phyloP scores from a whole-genome alignment of 352 stramenopile genomes.

The Pythium myriotylum region DNA sequence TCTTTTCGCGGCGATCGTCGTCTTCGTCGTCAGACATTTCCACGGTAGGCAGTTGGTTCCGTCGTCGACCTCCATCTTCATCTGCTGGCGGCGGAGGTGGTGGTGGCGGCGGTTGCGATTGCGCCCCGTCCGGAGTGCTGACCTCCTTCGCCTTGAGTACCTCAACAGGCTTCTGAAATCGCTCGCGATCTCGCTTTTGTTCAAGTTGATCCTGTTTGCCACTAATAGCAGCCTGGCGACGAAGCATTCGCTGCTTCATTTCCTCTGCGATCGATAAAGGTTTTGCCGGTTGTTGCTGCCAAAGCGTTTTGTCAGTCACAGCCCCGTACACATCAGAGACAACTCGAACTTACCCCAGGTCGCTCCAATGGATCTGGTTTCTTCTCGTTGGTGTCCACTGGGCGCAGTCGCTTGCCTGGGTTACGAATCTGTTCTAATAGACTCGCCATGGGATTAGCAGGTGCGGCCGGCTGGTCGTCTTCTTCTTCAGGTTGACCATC shows the following conservation, averaged over 20 bases:
- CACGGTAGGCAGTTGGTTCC: slow-evolving; percentile 63
- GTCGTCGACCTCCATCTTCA: slow-evolving; percentile 25
- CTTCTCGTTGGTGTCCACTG: slow-evolving; percentile 26
- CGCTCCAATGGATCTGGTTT: slow-evolving; percentile 7
- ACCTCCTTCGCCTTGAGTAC: slow-evolving; percentile 85
- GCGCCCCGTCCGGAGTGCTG: slow-evolving; percentile 32
- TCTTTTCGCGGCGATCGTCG: slow-evolving; percentile 36
- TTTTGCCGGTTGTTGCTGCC: slow-evolving; percentile 36
- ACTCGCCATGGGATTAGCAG: slow-evolving; percentile 28
- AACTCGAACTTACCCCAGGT: slow-evolving; percentile 6
- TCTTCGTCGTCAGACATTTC: slow-evolving; percentile 86
- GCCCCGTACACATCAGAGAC: neutral
- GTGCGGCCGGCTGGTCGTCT: slow-evolving; percentile 9
- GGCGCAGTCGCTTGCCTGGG: slow-evolving; percentile 23
- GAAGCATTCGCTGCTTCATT: slow-evolving; percentile 81
- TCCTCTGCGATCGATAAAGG: slow-evolving; percentile 78
- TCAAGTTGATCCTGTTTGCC: slow-evolving; percentile 85
- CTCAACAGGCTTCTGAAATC: slow-evolving; percentile 65
- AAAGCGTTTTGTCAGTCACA: neutral
- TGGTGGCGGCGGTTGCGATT: slow-evolving; percentile 43
- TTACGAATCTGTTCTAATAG: slow-evolving; percentile 34
- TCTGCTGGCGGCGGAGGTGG: slow-evolving; percentile 32
- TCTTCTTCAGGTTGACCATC: slow-evolving; percentile 10
- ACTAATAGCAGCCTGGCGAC: slow-evolving; percentile 76
- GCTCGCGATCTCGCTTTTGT: slow-evolving; percentile 73